These are phyloP conservation scores for Gonapodya prolifera DNA, from an alignment of 192 early-diverging fungal genomes.

Conservation along the genomic window DNA sequence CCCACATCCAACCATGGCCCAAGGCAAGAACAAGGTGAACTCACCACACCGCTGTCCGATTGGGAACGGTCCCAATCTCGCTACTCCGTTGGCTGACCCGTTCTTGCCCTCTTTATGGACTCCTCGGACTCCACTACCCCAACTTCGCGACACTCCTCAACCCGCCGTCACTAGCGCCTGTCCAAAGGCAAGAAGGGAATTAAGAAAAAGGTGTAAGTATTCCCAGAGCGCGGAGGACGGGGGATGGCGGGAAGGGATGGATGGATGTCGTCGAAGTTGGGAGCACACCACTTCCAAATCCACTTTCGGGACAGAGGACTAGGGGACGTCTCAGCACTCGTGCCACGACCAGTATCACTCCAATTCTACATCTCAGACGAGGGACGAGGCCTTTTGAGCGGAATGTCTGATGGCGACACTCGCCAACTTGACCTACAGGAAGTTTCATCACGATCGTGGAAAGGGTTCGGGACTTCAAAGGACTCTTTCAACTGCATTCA, in stretches of 20 bases:
- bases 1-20: neutral
- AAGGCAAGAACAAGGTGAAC: neutral
- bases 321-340: conserved; percentile 3
- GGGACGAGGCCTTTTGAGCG: too few relatives aligned
- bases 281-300: neutral
- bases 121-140: neutral
- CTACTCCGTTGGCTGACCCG: neutral
- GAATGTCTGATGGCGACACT: too few relatives aligned
- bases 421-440: too few relatives aligned
- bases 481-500: neutral
- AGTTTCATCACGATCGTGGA: too few relatives aligned
- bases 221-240: conserved; percentile 4
- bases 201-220: conserved; percentile 94
- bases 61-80: neutral
- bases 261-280: neutral
- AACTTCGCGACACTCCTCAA: neutral
- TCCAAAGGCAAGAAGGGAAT: conserved; percentile 98
- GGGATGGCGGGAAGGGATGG: conserved; percentile 4
- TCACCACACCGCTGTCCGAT: neutral
- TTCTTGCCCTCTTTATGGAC: neutral
- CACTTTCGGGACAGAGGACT: too few relatives aligned
- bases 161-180: conserved; percentile 45
- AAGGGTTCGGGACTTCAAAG: too few relatives aligned
- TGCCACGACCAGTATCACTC: neutral
- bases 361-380: neutral